phyloP scores from a whole-genome alignment of 305 asterid genomes.

The Salvia sclarea region DNA sequence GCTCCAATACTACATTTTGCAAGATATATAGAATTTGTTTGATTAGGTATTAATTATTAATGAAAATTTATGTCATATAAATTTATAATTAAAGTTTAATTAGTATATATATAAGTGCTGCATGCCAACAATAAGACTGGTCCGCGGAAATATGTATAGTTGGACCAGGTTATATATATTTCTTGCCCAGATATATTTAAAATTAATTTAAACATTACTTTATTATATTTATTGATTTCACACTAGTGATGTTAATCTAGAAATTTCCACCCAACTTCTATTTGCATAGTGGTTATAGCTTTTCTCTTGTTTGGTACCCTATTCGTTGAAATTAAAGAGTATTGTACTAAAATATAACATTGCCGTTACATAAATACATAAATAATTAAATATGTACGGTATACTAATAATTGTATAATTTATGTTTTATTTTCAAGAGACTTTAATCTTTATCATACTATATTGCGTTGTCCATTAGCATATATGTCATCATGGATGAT shows the following conservation, averaged over 20 bases:
- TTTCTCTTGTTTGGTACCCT: neutral
- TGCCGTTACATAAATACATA: no score
- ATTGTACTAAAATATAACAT: no score
- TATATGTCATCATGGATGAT: constrained; percentile 6
- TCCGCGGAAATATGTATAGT: neutral
- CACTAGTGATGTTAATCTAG: neutral
- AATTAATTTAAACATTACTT: no score
- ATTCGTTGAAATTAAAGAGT: neutral
- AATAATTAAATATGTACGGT: neutral
- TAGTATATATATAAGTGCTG: neutral
- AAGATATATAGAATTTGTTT: no score
- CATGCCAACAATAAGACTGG: neutral
- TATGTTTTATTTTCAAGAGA: neutral
- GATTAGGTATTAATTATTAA: neutral
- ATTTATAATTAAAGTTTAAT: no score
- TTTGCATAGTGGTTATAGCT: neutral
- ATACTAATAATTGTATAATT: neutral
- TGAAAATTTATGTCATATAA: neutral
- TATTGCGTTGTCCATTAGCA: neutral
- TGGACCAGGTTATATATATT: neutral
- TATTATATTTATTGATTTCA: neutral
- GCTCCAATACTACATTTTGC: no score
- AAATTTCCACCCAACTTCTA: neutral
- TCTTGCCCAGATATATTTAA: neutral
- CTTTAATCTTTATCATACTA: neutral